Conservation (phyloP, 2,329 filamentous ascomycete genomes). For the Penicillium sp. region DNA sequence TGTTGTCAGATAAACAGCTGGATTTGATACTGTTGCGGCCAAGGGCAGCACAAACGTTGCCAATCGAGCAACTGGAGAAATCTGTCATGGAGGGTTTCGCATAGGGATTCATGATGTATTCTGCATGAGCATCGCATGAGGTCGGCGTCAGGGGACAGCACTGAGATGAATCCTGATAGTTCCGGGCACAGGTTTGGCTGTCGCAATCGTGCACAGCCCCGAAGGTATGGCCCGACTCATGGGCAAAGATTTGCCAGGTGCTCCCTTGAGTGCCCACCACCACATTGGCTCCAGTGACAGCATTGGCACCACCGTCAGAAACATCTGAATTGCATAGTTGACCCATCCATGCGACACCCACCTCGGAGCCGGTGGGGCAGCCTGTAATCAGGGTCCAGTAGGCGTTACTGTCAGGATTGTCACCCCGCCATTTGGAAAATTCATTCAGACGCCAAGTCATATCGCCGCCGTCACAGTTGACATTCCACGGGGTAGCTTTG, state of each 20-base stretch:
- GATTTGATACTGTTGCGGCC: constrained; percentile 69
- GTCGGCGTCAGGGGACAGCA: constrained; percentile 71
- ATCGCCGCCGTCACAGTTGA: constrained; percentile 54
- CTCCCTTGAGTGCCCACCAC: constrained; percentile 73
- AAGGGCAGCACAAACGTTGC: constrained; percentile 88
- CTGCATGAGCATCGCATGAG: constrained; percentile 67
- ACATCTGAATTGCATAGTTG: constrained; percentile 66
- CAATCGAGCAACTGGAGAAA: constrained; percentile 85
- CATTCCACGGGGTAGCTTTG: constrained; percentile 73
- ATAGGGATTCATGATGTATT: constrained; percentile 94
- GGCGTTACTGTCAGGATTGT: constrained; percentile 70
- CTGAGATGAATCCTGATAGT: constrained; percentile 56
- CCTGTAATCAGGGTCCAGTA: constrained; percentile 88
- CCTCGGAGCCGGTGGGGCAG: constrained; percentile 74
- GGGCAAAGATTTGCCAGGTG: constrained; percentile 94
- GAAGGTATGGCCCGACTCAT: constrained; percentile 91
- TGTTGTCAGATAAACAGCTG: constrained; percentile 76
- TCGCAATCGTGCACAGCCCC: constrained; percentile 94
- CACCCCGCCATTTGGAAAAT: constrained; percentile 83
- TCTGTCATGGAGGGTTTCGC: constrained; percentile 64
- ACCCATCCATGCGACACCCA: constrained; percentile 88
- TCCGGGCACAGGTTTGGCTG: constrained; percentile 57
- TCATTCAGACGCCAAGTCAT: constrained; percentile 76
- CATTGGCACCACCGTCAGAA: constrained; percentile 53
- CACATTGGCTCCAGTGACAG: constrained; percentile 79